A percentile compares a stretch with the other conserved stretches of the same genome.
Evolutionary conservation across 768 basidiomycete genomes (phyloP).

Genomic region (Hygrocybe coccinea): DNA sequence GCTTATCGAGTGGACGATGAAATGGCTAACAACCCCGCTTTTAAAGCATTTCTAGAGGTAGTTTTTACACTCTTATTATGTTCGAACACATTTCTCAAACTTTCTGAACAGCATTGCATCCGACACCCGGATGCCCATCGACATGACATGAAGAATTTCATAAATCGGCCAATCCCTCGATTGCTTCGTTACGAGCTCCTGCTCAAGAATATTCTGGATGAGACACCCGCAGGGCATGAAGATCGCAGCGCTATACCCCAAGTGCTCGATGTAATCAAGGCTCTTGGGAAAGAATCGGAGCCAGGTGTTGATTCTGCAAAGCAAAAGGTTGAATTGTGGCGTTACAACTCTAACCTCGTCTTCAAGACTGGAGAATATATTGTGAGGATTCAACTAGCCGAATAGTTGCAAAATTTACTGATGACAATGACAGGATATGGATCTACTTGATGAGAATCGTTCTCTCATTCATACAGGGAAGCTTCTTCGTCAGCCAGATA

Average conservation of each 20-base stretch:
- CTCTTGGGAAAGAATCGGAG: slow-evolving; percentile 82
- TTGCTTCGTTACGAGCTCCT: slow-evolving; percentile 85
- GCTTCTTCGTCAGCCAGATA: slow-evolving; percentile 81
- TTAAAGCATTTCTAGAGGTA: slow-evolving; percentile 81
- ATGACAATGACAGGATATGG: slow-evolving; percentile 61
- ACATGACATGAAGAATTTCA: slow-evolving; percentile 89
- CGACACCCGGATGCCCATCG: slow-evolving; percentile 75
- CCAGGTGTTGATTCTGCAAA: slow-evolving; percentile 82
- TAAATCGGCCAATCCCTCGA: slow-evolving; percentile 87
- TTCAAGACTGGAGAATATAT: slow-evolving; percentile 77
- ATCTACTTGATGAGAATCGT: slow-evolving; percentile 76
- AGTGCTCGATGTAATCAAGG: slow-evolving; percentile 81
- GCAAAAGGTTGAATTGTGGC: slow-evolving; percentile 86
- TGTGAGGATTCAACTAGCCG: slow-evolving; percentile 28
- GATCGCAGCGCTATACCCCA: slow-evolving; percentile 73
- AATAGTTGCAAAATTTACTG: not conserved
- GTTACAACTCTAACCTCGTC: slow-evolving; percentile 71
- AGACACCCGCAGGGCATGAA: slow-evolving; percentile 69
- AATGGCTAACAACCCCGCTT: slow-evolving; percentile 72
- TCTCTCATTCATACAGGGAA: slow-evolving; percentile 81
- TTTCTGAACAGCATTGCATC: slow-evolving; percentile 35
- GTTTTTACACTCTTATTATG: slow-evolving; percentile 18
- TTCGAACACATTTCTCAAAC: slow-evolving; percentile 17
- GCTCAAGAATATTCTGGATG: slow-evolving; percentile 73
- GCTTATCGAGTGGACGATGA: slow-evolving; percentile 85